Base-by-base conservation (phyloP, 73 alveolate genomes). In the Paramecium caudatum region DNA sequence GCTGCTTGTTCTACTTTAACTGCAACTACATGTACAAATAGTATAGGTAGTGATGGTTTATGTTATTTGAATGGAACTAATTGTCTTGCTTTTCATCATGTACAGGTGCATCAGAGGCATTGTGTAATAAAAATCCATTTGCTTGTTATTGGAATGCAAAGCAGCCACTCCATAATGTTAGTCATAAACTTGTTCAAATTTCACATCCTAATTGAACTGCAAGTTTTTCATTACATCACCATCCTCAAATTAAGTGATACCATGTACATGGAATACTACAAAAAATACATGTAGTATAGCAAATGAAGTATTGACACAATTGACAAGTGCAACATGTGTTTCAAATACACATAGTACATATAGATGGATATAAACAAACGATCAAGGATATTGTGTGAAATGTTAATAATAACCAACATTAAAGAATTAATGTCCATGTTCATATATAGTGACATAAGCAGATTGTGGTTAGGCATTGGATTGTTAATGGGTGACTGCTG, bases 321-420 rank as follows among this genome's bases (percentile, higher is more conserved):
- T 55, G 9, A 55, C 41, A 27, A 10, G 10, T 27, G 30, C 36
- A 2, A 55, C n/a, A 19, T 55, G 80, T 21, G 80, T 43, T 10
- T 0, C 80, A 6, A 55, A 21, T 23, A 55, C 80, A 27, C 80
- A 55, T 55, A 55, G 30, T 55, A 55, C 80, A 27, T 55, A 55
- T 5, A 55, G 23, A 27, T 55, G 80, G 80, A 23, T 55, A 23
- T 27, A 17, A 55, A 8, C 32, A 17, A n/a, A 10, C 7, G 8
- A 23, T 9, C 23, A 55, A 55, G 80, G 80, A 17, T 55, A 19
- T 19, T 55, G 80, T 55, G 43, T 55, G 12, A 55, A 21, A 55
- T 55, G 80, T 23, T 55, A 55, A 23, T 16, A 55, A 55, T 55
- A 55, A 8, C 12, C 30, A 1, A 21, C 80, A 19, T 5, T 23